phyloP scores from a whole-genome alignment of 257 asterid genomes.

The Solanum lignicaule region DNA sequence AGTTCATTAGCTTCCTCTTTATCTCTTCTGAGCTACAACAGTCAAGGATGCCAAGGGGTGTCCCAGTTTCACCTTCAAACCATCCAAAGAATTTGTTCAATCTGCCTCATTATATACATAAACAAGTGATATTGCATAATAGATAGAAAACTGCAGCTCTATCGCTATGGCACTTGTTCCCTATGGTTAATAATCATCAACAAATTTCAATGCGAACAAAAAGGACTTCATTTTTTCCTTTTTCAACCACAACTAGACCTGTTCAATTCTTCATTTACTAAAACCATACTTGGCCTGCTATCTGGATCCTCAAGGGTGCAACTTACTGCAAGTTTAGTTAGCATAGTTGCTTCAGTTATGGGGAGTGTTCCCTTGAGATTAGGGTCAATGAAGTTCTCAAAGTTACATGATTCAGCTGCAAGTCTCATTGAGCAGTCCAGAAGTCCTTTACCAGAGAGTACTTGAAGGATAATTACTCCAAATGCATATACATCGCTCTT shows the following conservation, averaged over 20 bases:
- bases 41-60: neutral
- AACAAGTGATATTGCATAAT: neutral
- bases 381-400: conserved; percentile 45
- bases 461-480: conserved; percentile 83
- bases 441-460: conserved; percentile 54
- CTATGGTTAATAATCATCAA: neutral
- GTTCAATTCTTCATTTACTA: conserved; percentile 38
- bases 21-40: neutral
- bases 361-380: conserved; percentile 42
- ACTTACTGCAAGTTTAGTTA: conserved; percentile 45
- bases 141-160: neutral
- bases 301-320: conserved; percentile 72
- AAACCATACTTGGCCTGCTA: conserved; percentile 53
- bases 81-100: neutral
- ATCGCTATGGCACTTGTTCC: neutral
- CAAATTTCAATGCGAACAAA: neutral
- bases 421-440: conserved; percentile 32
- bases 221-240: neutral
- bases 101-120: neutral
- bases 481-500: conserved; percentile 94
- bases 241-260: neutral
- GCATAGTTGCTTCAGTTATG: conserved; percentile 34
- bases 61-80: neutral
- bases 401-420: conserved; percentile 63
- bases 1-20: neutral